Percentiles rank a stretch among this genome's conserved stretches.
Evolutionary conservation across 2,329 filamentous ascomycete species (phyloP).

Genomic region (Sporothrix brasiliensis): DNA sequence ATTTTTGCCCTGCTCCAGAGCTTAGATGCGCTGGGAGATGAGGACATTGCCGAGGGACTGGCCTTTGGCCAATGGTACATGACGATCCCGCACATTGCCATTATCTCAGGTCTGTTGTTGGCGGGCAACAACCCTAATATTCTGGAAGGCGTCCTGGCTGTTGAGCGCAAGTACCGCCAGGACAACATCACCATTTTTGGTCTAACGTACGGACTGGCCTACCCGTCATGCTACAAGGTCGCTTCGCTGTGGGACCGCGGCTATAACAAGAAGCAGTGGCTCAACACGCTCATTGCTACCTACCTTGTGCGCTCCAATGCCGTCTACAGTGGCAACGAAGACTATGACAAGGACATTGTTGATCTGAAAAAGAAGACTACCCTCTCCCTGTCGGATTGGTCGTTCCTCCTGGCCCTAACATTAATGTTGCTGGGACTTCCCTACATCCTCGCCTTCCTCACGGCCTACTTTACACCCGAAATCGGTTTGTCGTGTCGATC

Average conservation of each 20-base stretch:
- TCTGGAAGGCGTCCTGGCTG: slow-evolving; percentile 39
- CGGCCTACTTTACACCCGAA: slow-evolving; percentile 37
- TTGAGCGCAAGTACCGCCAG: slow-evolving; percentile 31
- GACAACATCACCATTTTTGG: slow-evolving; percentile 33
- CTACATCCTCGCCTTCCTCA: slow-evolving; percentile 37
- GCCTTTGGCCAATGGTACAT: slow-evolving; percentile 39
- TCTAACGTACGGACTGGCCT: slow-evolving; percentile 37
- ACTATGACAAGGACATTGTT: slow-evolving; percentile 33
- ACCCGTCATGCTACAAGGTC: slow-evolving; percentile 40
- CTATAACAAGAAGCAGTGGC: slow-evolving; percentile 39
- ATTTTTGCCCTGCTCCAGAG: slow-evolving; percentile 38
- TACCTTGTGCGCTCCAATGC: slow-evolving; percentile 30
- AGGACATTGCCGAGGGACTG: slow-evolving; percentile 33
- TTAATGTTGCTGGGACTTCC: slow-evolving; percentile 36
- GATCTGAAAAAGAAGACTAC: slow-evolving; percentile 33
- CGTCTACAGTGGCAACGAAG: slow-evolving; percentile 18
- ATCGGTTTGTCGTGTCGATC: slow-evolving; percentile 39
- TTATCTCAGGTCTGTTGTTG: slow-evolving; percentile 38
- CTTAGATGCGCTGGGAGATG: slow-evolving; percentile 34
- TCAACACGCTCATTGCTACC: slow-evolving; percentile 35
- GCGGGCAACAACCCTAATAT: slow-evolving; percentile 41
- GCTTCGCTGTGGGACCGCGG: slow-evolving; percentile 40
- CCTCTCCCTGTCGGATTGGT: slow-evolving; percentile 35
- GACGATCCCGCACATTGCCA: slow-evolving; percentile 41
- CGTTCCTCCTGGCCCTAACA: slow-evolving; percentile 34